Base-by-base conservation (phyloP, 1,284 basidiomycete species). In the Cutaneotrichosporon arboriforme region DNA sequence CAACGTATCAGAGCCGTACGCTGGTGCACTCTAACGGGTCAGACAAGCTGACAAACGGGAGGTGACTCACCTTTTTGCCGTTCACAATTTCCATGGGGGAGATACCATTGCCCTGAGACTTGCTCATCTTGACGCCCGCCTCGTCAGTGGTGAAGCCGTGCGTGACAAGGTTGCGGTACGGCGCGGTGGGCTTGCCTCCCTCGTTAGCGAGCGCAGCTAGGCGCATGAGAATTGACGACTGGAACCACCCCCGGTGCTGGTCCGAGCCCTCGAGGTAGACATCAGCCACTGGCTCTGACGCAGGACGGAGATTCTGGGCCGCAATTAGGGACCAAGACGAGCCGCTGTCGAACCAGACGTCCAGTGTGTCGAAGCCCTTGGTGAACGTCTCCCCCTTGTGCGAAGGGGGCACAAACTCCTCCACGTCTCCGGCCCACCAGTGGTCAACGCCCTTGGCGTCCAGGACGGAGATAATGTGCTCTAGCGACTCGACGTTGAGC, bases 301-400 rank as follows among this genome's bases (percentile, higher is more conserved):
- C 22, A 61, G 64, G 41, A 5, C 60, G 57, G 3, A 58, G 49
- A 23, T 44, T 59, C 51, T 47, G 54, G 39, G 55, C 62, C 26
- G 66, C 66, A 33, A 97, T 77, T 75, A 90, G 82, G 1, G 88
- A 84, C 96, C 96, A 99, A 1, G 92, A 91, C 1, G 88, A 85
- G 2, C 96, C 96, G 65, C 90, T 94, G 76, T 99, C 96, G 65
- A 98, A 98, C 96, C 96, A 99, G 4, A 99, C 96, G 70, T 99
- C 96, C 81, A 98, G 89, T 0, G 94, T 98, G 70, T 99, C 96
- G 2, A 81, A 84, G 8, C 92, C 87, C 70, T 90, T 91, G 42
- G 76, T 72, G 81, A 85, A 88, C 21, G 46, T 73, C 13, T 76
- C 69, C 31, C 79, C 62, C 34, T 76, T 68, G 15, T 79, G 78